Conservation (phyloP, 116 monocot species). For the Dioscorea cayenensis region DNA sequence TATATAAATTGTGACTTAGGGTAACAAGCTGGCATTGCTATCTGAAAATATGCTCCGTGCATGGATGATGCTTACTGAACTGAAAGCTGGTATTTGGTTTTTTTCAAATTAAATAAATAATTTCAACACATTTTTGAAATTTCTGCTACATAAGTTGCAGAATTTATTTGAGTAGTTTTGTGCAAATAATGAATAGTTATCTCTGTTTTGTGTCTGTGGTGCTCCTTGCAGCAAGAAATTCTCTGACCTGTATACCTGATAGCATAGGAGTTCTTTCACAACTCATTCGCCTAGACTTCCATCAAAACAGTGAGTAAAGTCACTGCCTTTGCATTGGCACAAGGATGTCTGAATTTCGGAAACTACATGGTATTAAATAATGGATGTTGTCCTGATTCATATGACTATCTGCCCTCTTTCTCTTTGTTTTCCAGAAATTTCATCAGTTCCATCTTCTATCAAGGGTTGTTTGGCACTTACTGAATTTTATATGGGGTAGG, state of each 20-base stretch:
- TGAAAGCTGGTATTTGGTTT: constrained; percentile 68
- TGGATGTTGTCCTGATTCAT: no score
- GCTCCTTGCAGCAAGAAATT: constrained; percentile 66
- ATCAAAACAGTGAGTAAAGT: constrained; percentile 84
- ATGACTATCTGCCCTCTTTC: constrained; percentile 1
- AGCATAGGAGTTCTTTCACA: constrained; percentile 70
- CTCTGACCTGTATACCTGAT: constrained; percentile 57
- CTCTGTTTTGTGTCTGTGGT: not conserved
- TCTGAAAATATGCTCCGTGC: constrained; percentile 51
- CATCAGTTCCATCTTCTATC: constrained; percentile 68
- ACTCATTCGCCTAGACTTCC: constrained; percentile 79
- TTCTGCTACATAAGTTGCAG: not conserved
- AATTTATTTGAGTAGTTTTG: not conserved
- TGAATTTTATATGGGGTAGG: constrained; percentile 90
- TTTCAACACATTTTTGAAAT: not conserved
- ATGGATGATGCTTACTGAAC: constrained; percentile 79
- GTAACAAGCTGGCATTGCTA: constrained; percentile 61
- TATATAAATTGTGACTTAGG: constrained; percentile 28
- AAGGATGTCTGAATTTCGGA: not conserved
- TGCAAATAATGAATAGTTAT: not conserved
- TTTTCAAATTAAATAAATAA: not conserved
- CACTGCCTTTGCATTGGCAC: constrained; percentile 1
- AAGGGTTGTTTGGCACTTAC: constrained; percentile 69
- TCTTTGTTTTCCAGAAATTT: constrained; percentile 48
- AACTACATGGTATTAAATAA: not conserved